A percentile compares a stretch with the other conserved stretches of the same genome.
phyloP scores from a whole-genome alignment of 164 flowering plant genomes.

The Houttuynia cordata region DNA sequence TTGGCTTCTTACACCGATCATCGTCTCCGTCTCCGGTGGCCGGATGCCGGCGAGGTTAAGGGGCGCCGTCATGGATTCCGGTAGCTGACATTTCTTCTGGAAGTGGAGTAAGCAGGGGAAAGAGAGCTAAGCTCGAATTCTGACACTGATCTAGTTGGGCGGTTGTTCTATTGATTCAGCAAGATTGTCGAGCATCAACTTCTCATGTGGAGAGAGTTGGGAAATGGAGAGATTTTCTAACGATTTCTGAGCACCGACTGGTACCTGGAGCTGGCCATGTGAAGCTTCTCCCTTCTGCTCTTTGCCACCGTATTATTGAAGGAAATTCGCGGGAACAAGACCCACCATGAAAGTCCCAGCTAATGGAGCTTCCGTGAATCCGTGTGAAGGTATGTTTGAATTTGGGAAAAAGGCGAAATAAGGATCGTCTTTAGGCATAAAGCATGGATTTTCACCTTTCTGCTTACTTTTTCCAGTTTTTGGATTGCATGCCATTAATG shows the following conservation, averaged over 20 bases:
- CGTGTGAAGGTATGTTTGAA: constrained; percentile 30
- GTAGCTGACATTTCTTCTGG: too few species aligned
- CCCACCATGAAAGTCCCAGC: constrained; percentile 38
- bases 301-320: neutral
- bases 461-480: constrained; percentile 2
- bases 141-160: too few species aligned
- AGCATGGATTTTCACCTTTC: neutral
- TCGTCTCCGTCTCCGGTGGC: constrained; percentile 2
- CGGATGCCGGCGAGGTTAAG: constrained; percentile 1
- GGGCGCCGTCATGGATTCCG: neutral
- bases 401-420: neutral
- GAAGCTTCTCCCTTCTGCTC: neutral
- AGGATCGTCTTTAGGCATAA: neutral
- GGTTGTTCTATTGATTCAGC: too few species aligned
- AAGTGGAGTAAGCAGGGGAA: too few species aligned
- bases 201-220: too few species aligned
- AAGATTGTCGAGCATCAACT: too few species aligned
- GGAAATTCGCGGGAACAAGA: constrained; percentile 4
- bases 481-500: neutral
- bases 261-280: constrained; percentile 9
- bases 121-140: too few species aligned
- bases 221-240: too few species aligned
- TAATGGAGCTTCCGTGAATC: constrained; percentile 22
- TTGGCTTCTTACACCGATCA: too few species aligned
- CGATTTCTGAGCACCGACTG: too few species aligned